Percentiles rank a stretch among this genome's conserved stretches.
These are phyloP conservation scores for Phaeotremella fagi DNA, from an alignment of 768 basidiomycete genomes.

Conservation along the genomic window DNA sequence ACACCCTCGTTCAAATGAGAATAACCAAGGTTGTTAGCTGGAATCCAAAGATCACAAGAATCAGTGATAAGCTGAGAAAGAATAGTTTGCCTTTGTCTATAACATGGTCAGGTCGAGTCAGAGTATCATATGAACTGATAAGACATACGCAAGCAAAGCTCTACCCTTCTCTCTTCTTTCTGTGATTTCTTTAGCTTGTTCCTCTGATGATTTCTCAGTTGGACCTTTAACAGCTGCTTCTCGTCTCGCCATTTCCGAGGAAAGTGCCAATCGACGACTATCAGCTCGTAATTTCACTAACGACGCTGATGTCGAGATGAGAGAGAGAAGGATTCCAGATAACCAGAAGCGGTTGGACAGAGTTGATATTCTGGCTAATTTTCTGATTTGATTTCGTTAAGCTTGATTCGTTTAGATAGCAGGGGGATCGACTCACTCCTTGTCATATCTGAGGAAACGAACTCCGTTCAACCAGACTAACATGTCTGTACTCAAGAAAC, in stretches of 20 bases:
- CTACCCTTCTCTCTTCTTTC: constrained; percentile 65
- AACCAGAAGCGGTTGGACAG: constrained; percentile 81
- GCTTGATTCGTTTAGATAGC: background rate
- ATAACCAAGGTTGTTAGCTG: constrained; percentile 72
- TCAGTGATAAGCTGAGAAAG: constrained; percentile 81
- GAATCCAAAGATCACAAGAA: constrained; percentile 80
- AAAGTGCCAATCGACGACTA: constrained; percentile 31
- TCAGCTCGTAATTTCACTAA: constrained; percentile 43
- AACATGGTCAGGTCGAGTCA: background rate
- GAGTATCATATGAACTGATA: background rate
- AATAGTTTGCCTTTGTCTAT: constrained; percentile 58
- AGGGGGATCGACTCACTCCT: constrained; percentile 28
- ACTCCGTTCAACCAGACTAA: constrained; percentile 69
- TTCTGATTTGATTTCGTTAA: constrained; percentile 47
- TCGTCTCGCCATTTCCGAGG: constrained; percentile 23
- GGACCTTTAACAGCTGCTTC: constrained; percentile 24
- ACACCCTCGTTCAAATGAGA: constrained; percentile 75
- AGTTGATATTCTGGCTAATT: constrained; percentile 60
- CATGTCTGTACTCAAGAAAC: constrained; percentile 76
- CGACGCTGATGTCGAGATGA: constrained; percentile 52
- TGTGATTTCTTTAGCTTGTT: constrained; percentile 54
- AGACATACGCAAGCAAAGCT: constrained; percentile 51
- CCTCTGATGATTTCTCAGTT: constrained; percentile 24
- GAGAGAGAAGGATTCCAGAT: constrained; percentile 74
- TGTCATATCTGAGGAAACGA: constrained; percentile 37